Evolutionary conservation across 1,139 yeast genomes (phyloP).

Genomic region (Diutina catenulata): DNA sequence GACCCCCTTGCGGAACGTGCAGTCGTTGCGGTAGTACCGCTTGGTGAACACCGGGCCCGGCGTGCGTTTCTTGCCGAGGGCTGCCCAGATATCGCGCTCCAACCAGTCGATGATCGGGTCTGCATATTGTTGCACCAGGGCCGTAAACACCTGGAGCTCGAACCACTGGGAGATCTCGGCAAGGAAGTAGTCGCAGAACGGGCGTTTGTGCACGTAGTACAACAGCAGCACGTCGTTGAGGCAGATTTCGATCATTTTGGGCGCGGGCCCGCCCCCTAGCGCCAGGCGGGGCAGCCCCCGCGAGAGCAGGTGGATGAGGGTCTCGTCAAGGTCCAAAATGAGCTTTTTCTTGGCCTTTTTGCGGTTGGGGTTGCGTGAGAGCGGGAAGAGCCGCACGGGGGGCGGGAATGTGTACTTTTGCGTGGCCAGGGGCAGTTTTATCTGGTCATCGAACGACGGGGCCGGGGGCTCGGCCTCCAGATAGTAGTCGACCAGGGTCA

Average conservation of each 20-base stretch:
- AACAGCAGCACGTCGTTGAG: conserved; percentile 59
- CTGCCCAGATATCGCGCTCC: conserved; percentile 15
- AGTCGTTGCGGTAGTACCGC: conserved; percentile 70
- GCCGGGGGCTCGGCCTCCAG: neutral
- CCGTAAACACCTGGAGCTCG: conserved; percentile 82
- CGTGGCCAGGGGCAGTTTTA: conserved; percentile 47
- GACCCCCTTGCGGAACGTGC: conserved; percentile 63
- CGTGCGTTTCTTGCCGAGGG: conserved; percentile 1
- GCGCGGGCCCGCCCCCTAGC: conserved; percentile 18
- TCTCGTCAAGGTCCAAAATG: conserved; percentile 84
- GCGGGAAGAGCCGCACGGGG: conserved; percentile 34
- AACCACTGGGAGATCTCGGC: conserved; percentile 78
- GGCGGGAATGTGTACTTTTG: conserved; percentile 39
- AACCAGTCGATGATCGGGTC: conserved; percentile 95
- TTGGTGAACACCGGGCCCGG: conserved; percentile 29
- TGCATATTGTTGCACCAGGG: conserved; percentile 89
- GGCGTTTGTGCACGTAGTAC: conserved; percentile 86
- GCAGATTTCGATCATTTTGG: conserved; percentile 79
- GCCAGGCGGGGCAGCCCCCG: conserved; percentile 37
- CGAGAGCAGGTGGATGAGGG: conserved; percentile 81
- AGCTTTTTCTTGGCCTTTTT: conserved; percentile 46
- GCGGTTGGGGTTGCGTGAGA: conserved; percentile 29
- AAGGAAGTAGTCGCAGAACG: conserved; percentile 78
- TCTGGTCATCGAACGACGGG: conserved; percentile 14
- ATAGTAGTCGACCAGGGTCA: neutral